phyloP scores from a whole-genome alignment of 495 filamentous ascomycete species.

The Lindgomyces ingoldianus region DNA sequence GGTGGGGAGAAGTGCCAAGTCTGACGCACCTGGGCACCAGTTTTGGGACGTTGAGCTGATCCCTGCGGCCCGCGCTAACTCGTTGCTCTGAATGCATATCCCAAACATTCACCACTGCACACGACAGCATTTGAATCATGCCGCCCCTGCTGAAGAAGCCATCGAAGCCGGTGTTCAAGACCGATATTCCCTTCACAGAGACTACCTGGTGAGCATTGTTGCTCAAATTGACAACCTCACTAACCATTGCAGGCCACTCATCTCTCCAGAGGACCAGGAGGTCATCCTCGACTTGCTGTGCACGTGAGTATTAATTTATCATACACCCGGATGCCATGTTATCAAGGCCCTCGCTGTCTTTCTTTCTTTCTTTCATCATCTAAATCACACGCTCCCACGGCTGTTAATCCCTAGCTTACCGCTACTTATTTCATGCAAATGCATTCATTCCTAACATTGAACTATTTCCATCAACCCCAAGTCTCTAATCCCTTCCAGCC shows the following conservation, averaged over 20 bases:
- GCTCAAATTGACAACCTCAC: neutral
- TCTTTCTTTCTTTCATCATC: neutral
- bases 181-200: slow-evolving; percentile 43
- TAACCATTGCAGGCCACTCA: slow-evolving; percentile 32
- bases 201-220: slow-evolving; percentile 36
- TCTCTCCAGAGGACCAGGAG: slow-evolving; percentile 32
- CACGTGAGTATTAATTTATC: slow-evolving; percentile 31
- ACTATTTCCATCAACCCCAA: too few relatives aligned
- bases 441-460: neutral
- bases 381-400: too few relatives aligned
- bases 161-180: slow-evolving; percentile 42
- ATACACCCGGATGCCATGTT: too few relatives aligned
- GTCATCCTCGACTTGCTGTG: slow-evolving; percentile 43
- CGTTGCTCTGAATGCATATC: neutral
- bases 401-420: neutral
- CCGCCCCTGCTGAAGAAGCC: slow-evolving; percentile 16
- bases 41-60: too few relatives aligned
- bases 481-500: slow-evolving; percentile 43
- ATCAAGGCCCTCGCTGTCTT: neutral
- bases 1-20: neutral
- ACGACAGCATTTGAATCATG: neutral
- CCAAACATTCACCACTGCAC: neutral
- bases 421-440: neutral
- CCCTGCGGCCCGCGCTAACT: too few relatives aligned
- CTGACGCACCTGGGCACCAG: too few relatives aligned